Base-by-base conservation (phyloP, 208 protist species). In the Leishmania tropica region DNA sequence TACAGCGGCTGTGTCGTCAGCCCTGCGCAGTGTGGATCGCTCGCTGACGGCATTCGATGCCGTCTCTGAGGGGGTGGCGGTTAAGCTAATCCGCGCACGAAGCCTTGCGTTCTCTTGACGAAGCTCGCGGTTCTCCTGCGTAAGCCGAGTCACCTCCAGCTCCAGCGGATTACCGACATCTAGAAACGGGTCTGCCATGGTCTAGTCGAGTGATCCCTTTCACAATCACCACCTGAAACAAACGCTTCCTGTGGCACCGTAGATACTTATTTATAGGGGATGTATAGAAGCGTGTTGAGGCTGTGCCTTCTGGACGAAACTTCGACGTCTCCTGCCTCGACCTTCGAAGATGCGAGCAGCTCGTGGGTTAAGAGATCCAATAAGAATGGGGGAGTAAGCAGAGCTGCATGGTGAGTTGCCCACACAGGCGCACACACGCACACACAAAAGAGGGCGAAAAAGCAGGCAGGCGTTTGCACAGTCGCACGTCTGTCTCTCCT, bases 101-200 rank as follows among this genome's bases (percentile, higher is more conserved):
- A 96, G 85, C 64, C 80, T 83, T 17, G 87, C 79, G 48, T 91
- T 93, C 21, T 76, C 81, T 60, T 89, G 85, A n/a, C 92, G 83
- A 40, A 96, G 86, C 70, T 90, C 86, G 40, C 85, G 83, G 76
- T 96, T 96, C 78, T 94, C 90, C 54, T 87, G 83, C 73, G 85
- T 81, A 13, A 96, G 74, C 28, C 81, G 90, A 84, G 88, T 80
- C 60, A 96, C 56, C 75, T 94, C 89, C 75, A 68, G 51, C 56
- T 89, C 53, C 7, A 87, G 80, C 37, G 62, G 7, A 19, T 56
- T 71, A 51, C 21, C 77, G 45, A n/a, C n/a, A 1, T 73, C 45
- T 10, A 89, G 15, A 47, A 89, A 91, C 3, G 88, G 85, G 67
- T 89, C 85, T 4, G 64, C 24, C 87, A 88, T 88, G 56, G 47